A percentile compares a stretch with the other conserved stretches of the same genome.
Conservation (phyloP, 768 basidiomycete species). For the Flagelloscypha sp. region DNA sequence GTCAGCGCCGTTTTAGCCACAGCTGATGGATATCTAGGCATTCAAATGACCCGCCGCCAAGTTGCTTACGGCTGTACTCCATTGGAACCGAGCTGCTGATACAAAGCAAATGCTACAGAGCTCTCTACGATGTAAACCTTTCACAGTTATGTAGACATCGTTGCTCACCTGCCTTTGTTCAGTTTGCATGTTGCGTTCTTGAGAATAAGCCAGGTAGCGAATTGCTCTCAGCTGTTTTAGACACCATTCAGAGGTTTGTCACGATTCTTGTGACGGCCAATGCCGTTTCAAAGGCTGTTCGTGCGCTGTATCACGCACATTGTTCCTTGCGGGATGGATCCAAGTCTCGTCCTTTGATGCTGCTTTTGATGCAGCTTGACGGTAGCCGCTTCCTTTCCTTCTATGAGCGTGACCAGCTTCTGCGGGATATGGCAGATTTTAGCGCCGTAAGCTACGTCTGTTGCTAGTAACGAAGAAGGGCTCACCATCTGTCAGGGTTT, state of each 20-base stretch:
- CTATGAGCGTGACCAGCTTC: slow-evolving; percentile 50
- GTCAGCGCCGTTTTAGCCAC: too few species aligned
- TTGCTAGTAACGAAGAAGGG: too few species aligned
- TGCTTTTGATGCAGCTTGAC: slow-evolving; percentile 58
- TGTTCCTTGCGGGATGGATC: slow-evolving; percentile 56
- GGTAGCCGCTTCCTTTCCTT: slow-evolving; percentile 46
- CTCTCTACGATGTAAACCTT: slow-evolving; percentile 67
- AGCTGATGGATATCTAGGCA: too few species aligned
- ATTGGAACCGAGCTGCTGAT: slow-evolving; percentile 53
- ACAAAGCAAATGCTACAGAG: slow-evolving; percentile 54
- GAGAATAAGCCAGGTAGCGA: slow-evolving; percentile 43
- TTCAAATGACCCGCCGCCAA: too few species aligned
- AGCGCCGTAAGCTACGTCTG: slow-evolving; percentile 56
- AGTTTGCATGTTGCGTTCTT: too few species aligned
- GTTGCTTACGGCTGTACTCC: slow-evolving; percentile 47
- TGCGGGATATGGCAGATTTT: slow-evolving; percentile 52
- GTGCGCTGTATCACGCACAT: slow-evolving; percentile 54
- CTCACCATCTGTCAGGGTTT: too few species aligned
- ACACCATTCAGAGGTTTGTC: slow-evolving; percentile 62
- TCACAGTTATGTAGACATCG: too few species aligned
- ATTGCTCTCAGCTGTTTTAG: slow-evolving; percentile 53
- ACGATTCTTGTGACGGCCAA: slow-evolving; percentile 78
- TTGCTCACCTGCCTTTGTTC: neutral
- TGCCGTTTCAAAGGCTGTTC: slow-evolving; percentile 43
- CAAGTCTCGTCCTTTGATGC: slow-evolving; percentile 57